Evolutionary conservation across 23 red algal genomes (phyloP).

Genomic region (Agarophyton chilense): DNA sequence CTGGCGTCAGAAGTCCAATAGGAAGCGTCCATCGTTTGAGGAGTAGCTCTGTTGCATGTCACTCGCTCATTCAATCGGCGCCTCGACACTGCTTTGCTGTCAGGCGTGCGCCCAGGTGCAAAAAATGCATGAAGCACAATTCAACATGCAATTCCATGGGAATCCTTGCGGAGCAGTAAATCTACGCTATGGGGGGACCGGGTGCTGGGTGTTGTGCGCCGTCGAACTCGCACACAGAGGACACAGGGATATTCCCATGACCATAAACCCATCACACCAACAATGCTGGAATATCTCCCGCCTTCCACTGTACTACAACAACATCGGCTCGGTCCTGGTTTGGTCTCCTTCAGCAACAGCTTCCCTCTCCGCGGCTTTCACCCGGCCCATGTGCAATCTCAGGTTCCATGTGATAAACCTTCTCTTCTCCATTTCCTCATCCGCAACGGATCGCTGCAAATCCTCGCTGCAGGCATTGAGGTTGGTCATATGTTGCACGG

Average conservation of each 20-base stretch:
- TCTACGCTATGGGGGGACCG: too few relatives aligned
- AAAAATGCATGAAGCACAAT: background rate
- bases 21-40: background rate
- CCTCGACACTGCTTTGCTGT: background rate
- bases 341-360: background rate
- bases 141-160: background rate
- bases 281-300: background rate
- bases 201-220: too few relatives aligned
- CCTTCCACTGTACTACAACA: background rate
- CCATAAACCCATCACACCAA: too few relatives aligned
- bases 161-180: too few relatives aligned
- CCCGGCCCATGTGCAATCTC: background rate
- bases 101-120: background rate
- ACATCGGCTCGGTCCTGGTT: background rate
- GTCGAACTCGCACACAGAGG: too few relatives aligned
- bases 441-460: background rate
- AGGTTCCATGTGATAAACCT: constrained; percentile 46
- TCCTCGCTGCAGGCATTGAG: constrained; percentile 32
- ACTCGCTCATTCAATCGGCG: background rate
- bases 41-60: background rate
- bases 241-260: too few relatives aligned
- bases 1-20: background rate
- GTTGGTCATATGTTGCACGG: constrained; percentile 21
- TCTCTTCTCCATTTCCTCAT: constrained; percentile 34
- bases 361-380: background rate